A percentile compares a stretch with the other conserved stretches of the same genome.
phyloP scores from a whole-genome alignment of 2,329 filamentous ascomycete species.

The Alternaria ventricosa region DNA sequence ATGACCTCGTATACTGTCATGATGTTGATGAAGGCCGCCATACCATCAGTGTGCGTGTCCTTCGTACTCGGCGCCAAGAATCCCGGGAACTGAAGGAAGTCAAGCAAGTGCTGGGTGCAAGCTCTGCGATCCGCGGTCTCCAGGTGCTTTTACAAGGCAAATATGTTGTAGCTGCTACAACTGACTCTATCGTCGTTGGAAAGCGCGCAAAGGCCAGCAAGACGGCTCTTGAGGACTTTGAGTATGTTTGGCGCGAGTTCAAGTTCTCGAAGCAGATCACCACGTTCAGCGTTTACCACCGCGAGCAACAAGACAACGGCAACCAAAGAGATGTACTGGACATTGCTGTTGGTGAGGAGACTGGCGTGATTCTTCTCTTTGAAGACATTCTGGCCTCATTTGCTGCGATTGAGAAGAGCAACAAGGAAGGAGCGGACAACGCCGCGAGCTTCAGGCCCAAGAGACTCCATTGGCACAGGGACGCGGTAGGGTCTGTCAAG shows the following conservation, averaged over 20 bases:
- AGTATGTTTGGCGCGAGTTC: conserved; percentile 63
- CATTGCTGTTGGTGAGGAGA: conserved; percentile 76
- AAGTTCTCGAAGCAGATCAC: conserved; percentile 65
- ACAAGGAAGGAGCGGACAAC: conserved; percentile 26
- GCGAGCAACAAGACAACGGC: conserved; percentile 61
- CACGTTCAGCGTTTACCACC: conserved; percentile 41
- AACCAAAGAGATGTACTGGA: conserved; percentile 63
- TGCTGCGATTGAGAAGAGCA: conserved; percentile 47
- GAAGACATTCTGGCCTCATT: conserved; percentile 72
- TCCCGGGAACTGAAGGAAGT: conserved; percentile 30
- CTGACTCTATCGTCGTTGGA: conserved; percentile 67
- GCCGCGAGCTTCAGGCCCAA: conserved; percentile 59
- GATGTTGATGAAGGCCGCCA: conserved; percentile 28
- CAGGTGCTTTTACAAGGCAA: conserved; percentile 61
- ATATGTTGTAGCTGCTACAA: conserved; percentile 63
- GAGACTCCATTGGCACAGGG: conserved; percentile 90
- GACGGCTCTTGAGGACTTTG: conserved; percentile 46
- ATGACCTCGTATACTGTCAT: neutral
- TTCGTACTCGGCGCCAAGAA: conserved; percentile 36
- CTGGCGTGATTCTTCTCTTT: conserved; percentile 82
- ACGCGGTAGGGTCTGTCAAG: conserved; percentile 81
- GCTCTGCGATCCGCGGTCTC: conserved; percentile 46
- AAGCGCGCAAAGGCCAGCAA: conserved; percentile 48
- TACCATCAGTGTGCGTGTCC: conserved; percentile 46
- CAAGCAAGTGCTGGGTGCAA: conserved; percentile 49